Percentiles rank a stretch among this genome's conserved stretches.
Evolutionary conservation across 768 basidiomycete genomes (phyloP).

Genomic region (Rhizopogon sp.): DNA sequence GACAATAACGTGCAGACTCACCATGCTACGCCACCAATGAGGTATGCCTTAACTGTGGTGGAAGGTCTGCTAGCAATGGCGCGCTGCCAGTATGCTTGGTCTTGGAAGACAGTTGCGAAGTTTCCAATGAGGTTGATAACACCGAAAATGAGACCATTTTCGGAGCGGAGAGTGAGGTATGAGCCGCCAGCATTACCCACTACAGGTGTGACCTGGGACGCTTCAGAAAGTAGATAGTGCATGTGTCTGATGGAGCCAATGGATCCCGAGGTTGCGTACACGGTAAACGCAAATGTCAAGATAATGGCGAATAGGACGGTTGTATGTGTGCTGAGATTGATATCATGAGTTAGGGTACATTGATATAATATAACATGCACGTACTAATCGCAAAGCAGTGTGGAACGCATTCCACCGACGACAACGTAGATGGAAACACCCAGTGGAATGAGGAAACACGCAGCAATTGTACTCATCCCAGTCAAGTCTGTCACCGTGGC

Average conservation of each 20-base stretch:
- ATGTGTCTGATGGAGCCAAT: slow-evolving; percentile 78
- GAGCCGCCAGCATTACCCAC: slow-evolving; percentile 80
- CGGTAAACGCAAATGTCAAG: slow-evolving; percentile 70
- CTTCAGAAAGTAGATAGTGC: slow-evolving; percentile 71
- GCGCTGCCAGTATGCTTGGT: slow-evolving; percentile 87
- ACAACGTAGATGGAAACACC: slow-evolving; percentile 88
- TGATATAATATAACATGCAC: slow-evolving; percentile 18
- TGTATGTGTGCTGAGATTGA: slow-evolving; percentile 66
- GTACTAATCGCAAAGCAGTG: slow-evolving; percentile 81
- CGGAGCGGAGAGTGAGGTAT: slow-evolving; percentile 79
- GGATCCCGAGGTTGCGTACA: slow-evolving; percentile 72
- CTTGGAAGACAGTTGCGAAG: slow-evolving; percentile 61
- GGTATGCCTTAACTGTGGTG: slow-evolving; percentile 86
- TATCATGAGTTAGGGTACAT: neutral
- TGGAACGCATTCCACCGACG: slow-evolving; percentile 83
- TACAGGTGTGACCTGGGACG: slow-evolving; percentile 53
- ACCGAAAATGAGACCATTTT: slow-evolving; percentile 75
- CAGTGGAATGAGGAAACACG: slow-evolving; percentile 86
- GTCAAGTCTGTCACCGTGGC: slow-evolving; percentile 87
- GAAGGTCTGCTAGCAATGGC: slow-evolving; percentile 85
- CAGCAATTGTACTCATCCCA: slow-evolving; percentile 86
- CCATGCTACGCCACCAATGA: slow-evolving; percentile 89
- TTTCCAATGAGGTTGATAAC: slow-evolving; percentile 88
- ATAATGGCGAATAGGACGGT: slow-evolving; percentile 85
- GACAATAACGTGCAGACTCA: slow-evolving; percentile 20